Base-by-base conservation (phyloP, 2,329 filamentous ascomycete species). In the Calonectria pseudoturangicola region DNA sequence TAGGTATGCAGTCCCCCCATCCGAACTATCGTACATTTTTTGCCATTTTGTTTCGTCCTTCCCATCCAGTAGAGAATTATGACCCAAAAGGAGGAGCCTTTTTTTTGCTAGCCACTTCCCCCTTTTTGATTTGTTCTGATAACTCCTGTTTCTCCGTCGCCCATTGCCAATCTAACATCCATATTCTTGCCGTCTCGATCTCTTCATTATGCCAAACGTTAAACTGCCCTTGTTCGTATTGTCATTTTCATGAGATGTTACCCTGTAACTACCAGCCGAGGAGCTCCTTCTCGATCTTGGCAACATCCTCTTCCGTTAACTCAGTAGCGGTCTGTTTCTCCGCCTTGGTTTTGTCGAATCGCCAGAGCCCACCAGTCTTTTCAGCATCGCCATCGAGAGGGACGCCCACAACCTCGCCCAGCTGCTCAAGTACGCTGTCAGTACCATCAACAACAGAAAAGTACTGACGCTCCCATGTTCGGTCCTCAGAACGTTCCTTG, bases 391-490 rank as follows among this genome's bases (percentile, higher is more conserved):
- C 90, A 73, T 88, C 85, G 0, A 84, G 73, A 2, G 86, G 83
- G 18, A 92, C 81, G 4, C 89, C 88, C 2, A 88, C 87, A 21
- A 82, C 74, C 10, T 82, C 74, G 18, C 88, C 89, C 13, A 91
- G 83, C 13, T 79, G 74, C 64, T 83, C 79, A 16, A 92, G 86
- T 0, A 87, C 82, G 9, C 82, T 74, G 71, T 92, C 90, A 0
- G 81, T 73, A 21, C 84, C 85, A 73, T 87, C 81, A 80, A 89
- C 79, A 13, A 80, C 82, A 71, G 88, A 91, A 86, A 98, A 99
- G 87, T 97, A 98, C 68, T 93, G 90, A 56, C 95, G 90, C 80
- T 95, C 90, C 96, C 97, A 99, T 48, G 91, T 88, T 51, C 89
- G 89, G 25, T 92, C 92, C 78, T 95, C 94, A n/a, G 90, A 88